Base-by-base conservation (phyloP, 257 asterid genomes). In the Nicotiana knightiana region DNA sequence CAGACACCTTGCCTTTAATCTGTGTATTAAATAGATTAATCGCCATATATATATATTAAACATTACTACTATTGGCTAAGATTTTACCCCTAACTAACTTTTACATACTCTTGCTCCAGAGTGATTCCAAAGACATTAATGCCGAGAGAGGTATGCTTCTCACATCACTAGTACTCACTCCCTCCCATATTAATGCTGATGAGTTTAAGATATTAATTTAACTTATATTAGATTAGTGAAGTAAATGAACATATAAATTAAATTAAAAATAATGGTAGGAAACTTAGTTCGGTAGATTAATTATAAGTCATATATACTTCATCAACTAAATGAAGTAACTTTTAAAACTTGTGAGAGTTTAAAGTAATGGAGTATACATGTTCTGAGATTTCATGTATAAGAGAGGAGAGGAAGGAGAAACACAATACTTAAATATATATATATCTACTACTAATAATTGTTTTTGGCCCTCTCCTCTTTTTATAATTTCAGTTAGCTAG, bases 41-140 rank as follows among this genome's bases (percentile, higher is more conserved):
- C 21, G 0, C 11, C n/a, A 5, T 51, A 21, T 21, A 21, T 21
- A 21, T 21, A 21, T 21, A 51, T 51, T 13, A 59, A 63, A 26
- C 17, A 28, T 64, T 28, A 21, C 24, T 21, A 32, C 33, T 32
- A 28, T 67, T 67, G 76, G n/a, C 39, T 67, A 37, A 67, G 18
- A 37, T 37, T 9, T 78, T 46, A 71, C 39, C 10, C 32, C 4
- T 65, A 54, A 54, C 62, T 58, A 46, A 21, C 32, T 33, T 61
- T 66, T 61, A 24, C 15, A 21, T 82, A 12, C 63, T 30, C 17
- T 43, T 67, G 54, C 8, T 37, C 4, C 65, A 86, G 89, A 10
- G 59, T 86, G 64, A 86, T 86, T 32, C 89, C 89, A 26, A 86
- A 77, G 67, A 83, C 87, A 16, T 81, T 86, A 39, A 84, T 81